phyloP scores from a whole-genome alignment of 768 basidiomycete species.

The Butyriboletus loyo region DNA sequence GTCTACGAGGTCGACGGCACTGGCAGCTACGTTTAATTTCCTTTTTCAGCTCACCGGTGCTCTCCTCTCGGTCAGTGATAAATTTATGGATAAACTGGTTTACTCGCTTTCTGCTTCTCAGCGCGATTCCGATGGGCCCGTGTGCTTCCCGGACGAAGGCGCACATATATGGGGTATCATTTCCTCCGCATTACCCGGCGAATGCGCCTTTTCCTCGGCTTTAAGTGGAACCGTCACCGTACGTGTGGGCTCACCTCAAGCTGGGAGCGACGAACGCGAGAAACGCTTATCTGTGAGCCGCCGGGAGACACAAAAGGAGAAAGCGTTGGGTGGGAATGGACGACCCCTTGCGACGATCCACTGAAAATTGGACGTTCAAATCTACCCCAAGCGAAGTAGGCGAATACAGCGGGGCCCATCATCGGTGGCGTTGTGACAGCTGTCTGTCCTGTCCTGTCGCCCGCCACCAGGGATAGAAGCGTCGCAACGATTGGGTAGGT shows the following conservation, averaged over 20 bases:
- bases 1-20: no score
- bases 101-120: background rate
- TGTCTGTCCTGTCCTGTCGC: background rate
- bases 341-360: background rate
- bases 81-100: no score
- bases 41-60: no score
- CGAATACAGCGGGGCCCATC: no score
- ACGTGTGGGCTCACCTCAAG: background rate
- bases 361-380: background rate
- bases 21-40: no score
- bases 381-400: background rate
- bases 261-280: background rate
- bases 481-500: no score
- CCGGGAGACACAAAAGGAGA: background rate
- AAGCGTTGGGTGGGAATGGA: background rate
- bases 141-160: background rate
- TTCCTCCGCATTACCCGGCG: slow-evolving; percentile 3
- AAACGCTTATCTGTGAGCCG: background rate
- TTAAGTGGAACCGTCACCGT: background rate
- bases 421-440: background rate
- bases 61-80: no score
- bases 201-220: background rate
- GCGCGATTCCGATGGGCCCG: background rate
- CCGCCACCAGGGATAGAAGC: background rate
- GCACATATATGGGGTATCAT: background rate